phyloP scores from a whole-genome alignment of 2,329 filamentous ascomycete species.

The Phyllosticta citrichinensis region DNA sequence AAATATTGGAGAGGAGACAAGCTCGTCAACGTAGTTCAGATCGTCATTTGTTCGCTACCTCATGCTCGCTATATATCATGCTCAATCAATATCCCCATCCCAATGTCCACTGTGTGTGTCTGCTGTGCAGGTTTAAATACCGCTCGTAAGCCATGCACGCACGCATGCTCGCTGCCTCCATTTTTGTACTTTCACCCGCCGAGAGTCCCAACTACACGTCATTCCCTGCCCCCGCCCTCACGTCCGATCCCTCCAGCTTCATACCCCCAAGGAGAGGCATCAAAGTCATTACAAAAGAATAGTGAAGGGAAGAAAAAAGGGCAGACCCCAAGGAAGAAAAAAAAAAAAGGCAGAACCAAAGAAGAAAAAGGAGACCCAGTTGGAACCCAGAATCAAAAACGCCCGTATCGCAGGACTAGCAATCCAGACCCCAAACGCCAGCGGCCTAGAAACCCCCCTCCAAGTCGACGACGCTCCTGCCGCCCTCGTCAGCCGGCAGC shows the following conservation, averaged over 20 bases:
- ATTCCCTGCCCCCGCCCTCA: background rate
- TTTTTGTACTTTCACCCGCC: background rate
- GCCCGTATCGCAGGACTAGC: background rate
- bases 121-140: background rate
- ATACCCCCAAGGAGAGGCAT: background rate
- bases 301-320: background rate
- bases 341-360: background rate
- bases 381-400: background rate
- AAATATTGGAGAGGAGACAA: too few species aligned
- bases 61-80: background rate
- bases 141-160: background rate
- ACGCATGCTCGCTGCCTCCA: background rate
- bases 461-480: background rate
- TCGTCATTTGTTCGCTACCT: background rate
- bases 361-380: background rate
- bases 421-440: constrained; percentile 5
- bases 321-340: background rate
- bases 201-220: background rate
- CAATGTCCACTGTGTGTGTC: background rate
- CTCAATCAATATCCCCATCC: background rate
- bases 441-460: constrained; percentile 3
- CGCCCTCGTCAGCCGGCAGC: background rate
- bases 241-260: background rate
- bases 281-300: background rate
- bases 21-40: background rate